These are phyloP conservation scores for Leishmania tarentolae DNA, from an alignment of 208 protist genomes.

Conservation along the genomic window DNA sequence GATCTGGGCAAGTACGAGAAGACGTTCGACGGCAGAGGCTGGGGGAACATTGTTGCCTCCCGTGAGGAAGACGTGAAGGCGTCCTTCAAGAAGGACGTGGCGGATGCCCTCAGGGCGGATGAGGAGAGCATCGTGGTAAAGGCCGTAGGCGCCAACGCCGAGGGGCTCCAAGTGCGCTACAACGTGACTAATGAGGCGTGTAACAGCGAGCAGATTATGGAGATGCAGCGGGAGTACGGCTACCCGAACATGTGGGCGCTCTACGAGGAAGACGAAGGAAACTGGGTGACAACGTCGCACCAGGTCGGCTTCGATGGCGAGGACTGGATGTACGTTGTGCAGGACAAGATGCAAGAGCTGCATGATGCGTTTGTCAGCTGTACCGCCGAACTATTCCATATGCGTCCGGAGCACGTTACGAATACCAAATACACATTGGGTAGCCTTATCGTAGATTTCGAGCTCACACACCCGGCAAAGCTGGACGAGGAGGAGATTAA, in stretches of 20 bases:
- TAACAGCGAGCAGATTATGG: conserved; percentile 21
- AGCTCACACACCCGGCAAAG: conserved; percentile 41
- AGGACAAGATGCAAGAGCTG: conserved; percentile 38
- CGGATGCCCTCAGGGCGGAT: conserved; percentile 26
- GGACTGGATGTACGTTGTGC: conserved; percentile 63
- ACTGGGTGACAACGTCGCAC: conserved; percentile 49
- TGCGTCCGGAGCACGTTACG: conserved; percentile 42
- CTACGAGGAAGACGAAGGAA: conserved; percentile 37
- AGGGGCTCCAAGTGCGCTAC: conserved; percentile 41
- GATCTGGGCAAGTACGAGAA: conserved; percentile 31
- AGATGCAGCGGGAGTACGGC: conserved; percentile 30
- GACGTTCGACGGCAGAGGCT: conserved; percentile 31
- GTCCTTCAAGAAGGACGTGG: conserved; percentile 46
- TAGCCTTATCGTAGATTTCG: conserved; percentile 51
- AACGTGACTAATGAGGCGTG: conserved; percentile 29
- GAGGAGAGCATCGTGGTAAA: conserved; percentile 31
- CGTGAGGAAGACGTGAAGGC: conserved; percentile 26
- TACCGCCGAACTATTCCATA: conserved; percentile 35
- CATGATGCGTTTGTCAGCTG: conserved; percentile 33
- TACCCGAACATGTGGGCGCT: conserved; percentile 54
- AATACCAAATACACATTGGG: conserved; percentile 27
- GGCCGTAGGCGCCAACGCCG: conserved; percentile 20
- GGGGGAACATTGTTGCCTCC: conserved; percentile 24
- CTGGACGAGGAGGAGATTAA: conserved; percentile 39
- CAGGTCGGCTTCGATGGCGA: conserved; percentile 75